Evolutionary conservation across 2,329 filamentous ascomycete genomes (phyloP), one percentile per base, ranked within the genome.

Genomic region (Colletotrichum sp.): DNA sequence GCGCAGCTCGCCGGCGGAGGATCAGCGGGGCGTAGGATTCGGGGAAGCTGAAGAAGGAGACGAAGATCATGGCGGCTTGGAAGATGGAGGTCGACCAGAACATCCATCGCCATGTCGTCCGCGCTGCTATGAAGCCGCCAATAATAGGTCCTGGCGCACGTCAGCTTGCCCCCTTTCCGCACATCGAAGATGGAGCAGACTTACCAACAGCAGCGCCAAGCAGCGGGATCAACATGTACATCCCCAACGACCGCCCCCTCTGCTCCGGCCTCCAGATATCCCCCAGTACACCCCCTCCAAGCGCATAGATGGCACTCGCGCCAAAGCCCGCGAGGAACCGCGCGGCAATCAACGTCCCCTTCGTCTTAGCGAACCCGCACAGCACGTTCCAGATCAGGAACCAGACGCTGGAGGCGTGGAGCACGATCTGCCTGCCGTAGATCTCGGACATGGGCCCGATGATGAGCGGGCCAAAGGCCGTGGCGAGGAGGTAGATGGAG

Each of bases 401-500:
- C 43, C 43, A 51, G n/a, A 51, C n/a, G 6, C 43, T 51, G 11
- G 43, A 51, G 11, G 43, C n/a, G 4, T 51, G 43, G 6, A 21
- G 43, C 11, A 51, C 43, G n/a, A 51, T n/a, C 43, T 51, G 43
- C 43, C 43, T 1, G 1, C 43, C 43, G 43, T 51, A 51, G 6
- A 51, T 51, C n/a, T 51, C 43, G 4, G 43, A 51, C n/a, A 51
- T 51, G 43, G 43, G 43, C 6, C 43, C 43, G n/a, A 21, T 51
- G 43, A 51, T 51, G 43, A 51, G 43, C n/a, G 43, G 43, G 43
- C 43, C 43, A 1, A 51, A 51, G 1, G 43, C 43, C 11, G 43
- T 51, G 43, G 43, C 43, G n/a, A 86, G 79, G 0, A 87, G 76
- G 70, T 85, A 87, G 5, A 86, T 84, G 6, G 84, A 87, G 33